phyloP scores from a whole-genome alignment of 805 yeast species.

The Candida incommunis region DNA sequence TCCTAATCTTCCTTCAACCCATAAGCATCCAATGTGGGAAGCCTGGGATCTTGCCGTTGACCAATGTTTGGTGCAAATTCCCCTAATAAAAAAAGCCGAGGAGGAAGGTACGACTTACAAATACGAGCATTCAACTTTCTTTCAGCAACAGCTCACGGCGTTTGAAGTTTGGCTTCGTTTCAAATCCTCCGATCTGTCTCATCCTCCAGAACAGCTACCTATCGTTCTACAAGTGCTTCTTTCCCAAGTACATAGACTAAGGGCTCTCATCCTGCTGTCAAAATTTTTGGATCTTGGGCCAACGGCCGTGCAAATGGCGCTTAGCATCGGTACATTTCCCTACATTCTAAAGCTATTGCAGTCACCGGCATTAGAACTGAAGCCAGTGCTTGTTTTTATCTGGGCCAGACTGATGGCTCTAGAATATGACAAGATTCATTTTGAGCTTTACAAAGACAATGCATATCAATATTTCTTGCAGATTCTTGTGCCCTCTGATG shows the following conservation, averaged over 20 bases:
- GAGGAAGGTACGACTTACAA: constrained; percentile 26
- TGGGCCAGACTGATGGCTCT: constrained; percentile 98
- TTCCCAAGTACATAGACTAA: constrained; percentile 84
- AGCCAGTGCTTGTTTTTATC: constrained; percentile 86
- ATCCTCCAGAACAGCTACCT: constrained; percentile 91
- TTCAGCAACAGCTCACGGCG: constrained; percentile 96
- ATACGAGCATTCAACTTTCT: constrained; percentile 84
- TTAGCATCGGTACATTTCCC: constrained; percentile 92
- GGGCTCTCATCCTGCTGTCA: constrained; percentile 75
- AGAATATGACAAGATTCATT: constrained; percentile 79
- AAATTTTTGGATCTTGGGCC: constrained; percentile 89
- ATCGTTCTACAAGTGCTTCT: constrained; percentile 82
- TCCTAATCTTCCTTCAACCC: constrained; percentile 77
- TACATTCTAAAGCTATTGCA: constrained; percentile 81
- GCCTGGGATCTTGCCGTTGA: constrained; percentile 97
- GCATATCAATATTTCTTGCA: constrained; percentile 80
- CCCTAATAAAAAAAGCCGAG: constrained; percentile 21
- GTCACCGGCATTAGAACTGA: constrained; percentile 88
- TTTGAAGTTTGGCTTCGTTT: constrained; percentile 93
- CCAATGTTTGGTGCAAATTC: constrained; percentile 57
- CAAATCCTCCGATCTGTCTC: constrained; percentile 58
- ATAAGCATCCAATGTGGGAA: constrained; percentile 89
- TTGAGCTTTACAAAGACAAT: constrained; percentile 79
- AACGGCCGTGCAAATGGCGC: constrained; percentile 88
- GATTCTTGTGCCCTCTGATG: constrained; percentile 39